Conservation (phyloP, 2,329 filamentous ascomycete species). For the Alternaria arborescens region DNA sequence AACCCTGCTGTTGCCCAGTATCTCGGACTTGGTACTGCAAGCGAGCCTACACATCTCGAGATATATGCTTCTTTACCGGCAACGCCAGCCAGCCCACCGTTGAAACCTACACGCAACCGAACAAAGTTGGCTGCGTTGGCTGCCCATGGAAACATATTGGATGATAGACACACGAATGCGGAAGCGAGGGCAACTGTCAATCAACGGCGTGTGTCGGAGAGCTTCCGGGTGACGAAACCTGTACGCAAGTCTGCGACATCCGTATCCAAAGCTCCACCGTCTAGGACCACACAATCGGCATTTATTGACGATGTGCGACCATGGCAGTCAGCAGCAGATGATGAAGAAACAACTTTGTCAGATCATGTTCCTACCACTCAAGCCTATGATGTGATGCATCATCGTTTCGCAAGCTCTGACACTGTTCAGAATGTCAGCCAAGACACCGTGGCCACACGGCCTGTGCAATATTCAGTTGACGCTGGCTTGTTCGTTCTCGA, state of each 20-base stretch:
- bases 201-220: slow-evolving; percentile 26
- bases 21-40: slow-evolving; percentile 32
- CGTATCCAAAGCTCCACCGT: not conserved
- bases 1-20: slow-evolving; percentile 42
- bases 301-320: not conserved
- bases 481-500: not conserved
- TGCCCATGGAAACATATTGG: not conserved
- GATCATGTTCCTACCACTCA: not conserved
- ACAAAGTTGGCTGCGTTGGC: slow-evolving; percentile 6
- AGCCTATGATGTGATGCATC: not conserved
- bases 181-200: slow-evolving; percentile 5
- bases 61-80: slow-evolving; percentile 23
- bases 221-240: slow-evolving; percentile 24
- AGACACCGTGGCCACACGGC: not conserved
- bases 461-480: not conserved
- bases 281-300: not conserved
- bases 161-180: not conserved
- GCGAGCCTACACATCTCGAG: slow-evolving; percentile 30
- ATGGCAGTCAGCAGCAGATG: not conserved
- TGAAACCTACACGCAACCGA: slow-evolving; percentile 24
- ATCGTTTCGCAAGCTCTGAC: not conserved
- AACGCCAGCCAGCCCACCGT: slow-evolving; percentile 3
- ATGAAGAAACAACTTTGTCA: not conserved
- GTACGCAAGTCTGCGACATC: not conserved
- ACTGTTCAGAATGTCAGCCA: slow-evolving; percentile 1